Conservation (phyloP, 306 rosid species). For the Hippophae rhamnoides region DNA sequence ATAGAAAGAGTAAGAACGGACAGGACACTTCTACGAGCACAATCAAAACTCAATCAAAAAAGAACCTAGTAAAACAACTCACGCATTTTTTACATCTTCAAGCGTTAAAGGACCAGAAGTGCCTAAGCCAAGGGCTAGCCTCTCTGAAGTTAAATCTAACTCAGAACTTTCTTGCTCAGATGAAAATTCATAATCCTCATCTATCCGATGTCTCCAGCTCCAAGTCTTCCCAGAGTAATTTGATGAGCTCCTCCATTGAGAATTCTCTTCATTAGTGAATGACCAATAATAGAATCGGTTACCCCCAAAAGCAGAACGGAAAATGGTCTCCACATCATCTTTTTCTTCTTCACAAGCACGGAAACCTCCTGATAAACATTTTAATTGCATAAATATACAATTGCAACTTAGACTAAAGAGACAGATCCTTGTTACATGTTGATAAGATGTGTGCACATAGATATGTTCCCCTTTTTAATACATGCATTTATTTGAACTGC, state of each 20-base stretch:
- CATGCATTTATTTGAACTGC: constrained; percentile 3
- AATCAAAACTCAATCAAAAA: constrained; percentile 2
- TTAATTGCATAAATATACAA: constrained; percentile 5
- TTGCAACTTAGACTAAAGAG: not conserved
- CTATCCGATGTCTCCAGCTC: constrained; percentile 35
- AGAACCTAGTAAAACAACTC: constrained; percentile 21
- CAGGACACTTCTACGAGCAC: not conserved
- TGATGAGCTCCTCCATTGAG: constrained; percentile 56
- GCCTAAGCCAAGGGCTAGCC: constrained; percentile 72
- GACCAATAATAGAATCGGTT: constrained; percentile 46
- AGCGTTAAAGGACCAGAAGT: constrained; percentile 65
- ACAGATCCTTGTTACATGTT: not conserved
- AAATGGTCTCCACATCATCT: constrained; percentile 47
- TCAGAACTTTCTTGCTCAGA: constrained; percentile 29
- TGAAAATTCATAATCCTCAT: constrained; percentile 40
- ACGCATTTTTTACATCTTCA: constrained; percentile 83
- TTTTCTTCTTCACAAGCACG: constrained; percentile 53
- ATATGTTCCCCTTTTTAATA: not conserved
- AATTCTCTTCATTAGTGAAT: constrained; percentile 54
- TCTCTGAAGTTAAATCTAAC: constrained; percentile 32
- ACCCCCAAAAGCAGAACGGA: constrained; percentile 58
- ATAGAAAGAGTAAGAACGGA: not conserved
- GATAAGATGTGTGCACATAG: not conserved
- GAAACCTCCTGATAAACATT: constrained; percentile 36
- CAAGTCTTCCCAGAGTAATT: constrained; percentile 40